phyloP scores from a whole-genome alignment of 768 basidiomycete species.

The Cystoderma amianthinum region DNA sequence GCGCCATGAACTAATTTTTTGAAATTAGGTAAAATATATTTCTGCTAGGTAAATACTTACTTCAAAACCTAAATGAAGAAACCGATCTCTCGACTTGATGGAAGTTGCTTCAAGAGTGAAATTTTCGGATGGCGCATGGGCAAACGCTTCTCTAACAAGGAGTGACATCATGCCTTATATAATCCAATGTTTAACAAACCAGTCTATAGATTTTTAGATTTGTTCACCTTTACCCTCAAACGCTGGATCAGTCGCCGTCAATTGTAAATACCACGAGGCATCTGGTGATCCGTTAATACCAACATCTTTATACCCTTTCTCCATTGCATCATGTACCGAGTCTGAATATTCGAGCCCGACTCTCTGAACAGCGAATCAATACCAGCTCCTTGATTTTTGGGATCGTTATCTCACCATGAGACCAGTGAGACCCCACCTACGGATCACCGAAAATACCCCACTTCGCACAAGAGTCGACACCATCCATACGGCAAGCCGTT shows the following conservation, averaged over 20 bases:
- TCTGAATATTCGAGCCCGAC: constrained; percentile 14
- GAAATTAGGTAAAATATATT: not conserved
- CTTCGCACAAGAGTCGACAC: constrained; percentile 10
- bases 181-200: not conserved
- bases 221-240: constrained; percentile 19
- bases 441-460: constrained; percentile 11
- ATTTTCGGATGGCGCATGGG: constrained; percentile 12
- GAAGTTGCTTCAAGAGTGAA: constrained; percentile 22
- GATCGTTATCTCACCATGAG: constrained; percentile 11
- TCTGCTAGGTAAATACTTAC: constrained; percentile 6
- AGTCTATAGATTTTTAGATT: not conserved
- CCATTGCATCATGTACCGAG: constrained; percentile 9
- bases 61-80: constrained; percentile 22
- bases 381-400: not conserved
- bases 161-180: constrained; percentile 18
- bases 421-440: constrained; percentile 12
- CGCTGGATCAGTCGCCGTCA: constrained; percentile 17
- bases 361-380: too few relatives aligned
- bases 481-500: constrained; percentile 14
- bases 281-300: constrained; percentile 12
- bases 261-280: constrained; percentile 20
- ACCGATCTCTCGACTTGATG: constrained; percentile 18
- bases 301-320: constrained; percentile 11
- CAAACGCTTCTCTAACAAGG: constrained; percentile 19
- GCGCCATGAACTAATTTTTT: constrained; percentile 7